These are phyloP conservation scores for Hypomontagnella monticulosa DNA, from an alignment of 495 filamentous ascomycete genomes.

Conservation along the genomic window DNA sequence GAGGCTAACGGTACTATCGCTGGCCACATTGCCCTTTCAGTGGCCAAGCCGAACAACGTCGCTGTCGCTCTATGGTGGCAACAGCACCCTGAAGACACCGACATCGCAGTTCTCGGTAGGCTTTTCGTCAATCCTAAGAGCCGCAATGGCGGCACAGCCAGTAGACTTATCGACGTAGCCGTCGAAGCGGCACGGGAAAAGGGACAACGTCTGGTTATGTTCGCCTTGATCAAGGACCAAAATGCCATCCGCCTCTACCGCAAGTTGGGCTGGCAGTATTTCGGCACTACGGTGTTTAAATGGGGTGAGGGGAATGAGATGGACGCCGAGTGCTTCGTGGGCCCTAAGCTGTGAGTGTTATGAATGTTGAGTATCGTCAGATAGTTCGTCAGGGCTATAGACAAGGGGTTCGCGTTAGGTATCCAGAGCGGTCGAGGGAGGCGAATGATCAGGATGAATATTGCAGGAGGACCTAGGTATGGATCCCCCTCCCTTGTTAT, in stretches of 20 bases:
- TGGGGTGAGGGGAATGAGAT: constrained; percentile 30
- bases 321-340: constrained; percentile 26
- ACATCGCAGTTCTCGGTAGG: constrained; percentile 19
- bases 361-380: not conserved
- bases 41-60: not conserved
- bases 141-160: constrained; percentile 19
- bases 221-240: constrained; percentile 29
- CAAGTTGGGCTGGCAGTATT: constrained; percentile 29
- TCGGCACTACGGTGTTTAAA: constrained; percentile 16
- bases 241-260: constrained; percentile 32
- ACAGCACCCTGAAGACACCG: constrained; percentile 9
- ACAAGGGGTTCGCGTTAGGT: not conserved
- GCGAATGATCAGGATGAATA: not conserved
- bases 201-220: constrained; percentile 20
- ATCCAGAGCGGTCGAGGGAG: not conserved
- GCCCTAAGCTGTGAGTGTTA: not conserved
- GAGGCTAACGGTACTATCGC: constrained; percentile 78
- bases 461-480: no score
- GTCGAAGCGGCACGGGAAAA: constrained; percentile 15
- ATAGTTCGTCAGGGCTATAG: not conserved
- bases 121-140: constrained; percentile 33
- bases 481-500: no score
- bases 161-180: constrained; percentile 18
- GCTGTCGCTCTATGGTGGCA: constrained; percentile 29
- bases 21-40: constrained; percentile 25